These are phyloP conservation scores for Microdochium trichocladiopsis DNA, from an alignment of 2,329 filamentous ascomycete species.

Conservation along the genomic window DNA sequence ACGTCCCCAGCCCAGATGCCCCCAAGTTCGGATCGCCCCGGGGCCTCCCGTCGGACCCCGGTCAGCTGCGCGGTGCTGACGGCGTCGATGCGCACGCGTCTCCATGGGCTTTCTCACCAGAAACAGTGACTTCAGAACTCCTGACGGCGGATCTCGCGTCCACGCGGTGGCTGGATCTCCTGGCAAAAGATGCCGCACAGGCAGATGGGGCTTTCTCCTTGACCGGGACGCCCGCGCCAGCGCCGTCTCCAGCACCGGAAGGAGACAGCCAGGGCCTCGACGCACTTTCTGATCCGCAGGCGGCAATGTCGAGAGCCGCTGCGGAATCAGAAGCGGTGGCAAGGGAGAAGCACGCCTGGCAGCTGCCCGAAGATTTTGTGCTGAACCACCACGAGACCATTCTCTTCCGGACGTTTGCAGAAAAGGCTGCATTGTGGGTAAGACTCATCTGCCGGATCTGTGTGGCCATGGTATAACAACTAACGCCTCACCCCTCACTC, in stretches of 20 bases:
- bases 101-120: constrained; percentile 13
- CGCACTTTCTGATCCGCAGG: constrained; percentile 1
- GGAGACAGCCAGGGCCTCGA: constrained; percentile 1
- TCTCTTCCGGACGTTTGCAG: constrained; percentile 20
- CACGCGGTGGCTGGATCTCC: constrained; percentile 21
- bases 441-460: background rate
- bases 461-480: background rate
- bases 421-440: constrained; percentile 14
- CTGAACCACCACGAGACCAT: constrained; percentile 15
- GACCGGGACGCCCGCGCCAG: constrained; percentile 7
- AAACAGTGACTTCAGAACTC: constrained; percentile 17
- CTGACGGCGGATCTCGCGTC: constrained; percentile 20
- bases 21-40: background rate
- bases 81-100: constrained; percentile 1
- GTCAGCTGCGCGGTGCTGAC: background rate
- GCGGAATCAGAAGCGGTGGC: constrained; percentile 4
- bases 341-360: constrained; percentile 16
- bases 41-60: background rate
- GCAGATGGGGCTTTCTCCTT: constrained; percentile 21
- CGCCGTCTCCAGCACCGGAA: constrained; percentile 4
- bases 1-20: background rate
- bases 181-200: constrained; percentile 21
- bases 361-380: constrained; percentile 12
- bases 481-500: background rate
- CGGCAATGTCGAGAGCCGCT: constrained; percentile 1